Percentiles rank a stretch among this genome's conserved stretches.
Conservation (phyloP, 1,139 yeast species). For the Geotrichum carabidarum region DNA sequence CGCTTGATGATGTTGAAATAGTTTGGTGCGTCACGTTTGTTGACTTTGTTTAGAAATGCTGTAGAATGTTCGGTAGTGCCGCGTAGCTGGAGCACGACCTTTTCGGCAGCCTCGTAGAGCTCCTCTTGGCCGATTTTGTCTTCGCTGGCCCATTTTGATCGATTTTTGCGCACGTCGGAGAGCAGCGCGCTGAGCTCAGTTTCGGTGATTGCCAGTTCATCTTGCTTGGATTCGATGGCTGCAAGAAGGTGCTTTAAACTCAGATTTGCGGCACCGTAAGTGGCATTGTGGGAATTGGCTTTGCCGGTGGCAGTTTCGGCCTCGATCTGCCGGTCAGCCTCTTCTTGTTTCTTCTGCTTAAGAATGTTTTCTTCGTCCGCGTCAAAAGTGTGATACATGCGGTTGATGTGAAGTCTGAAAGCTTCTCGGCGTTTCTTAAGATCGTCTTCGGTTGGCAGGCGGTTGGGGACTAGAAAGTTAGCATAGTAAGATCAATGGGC, state of each 20-base stretch:
- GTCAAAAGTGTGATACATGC: slow-evolving; percentile 76
- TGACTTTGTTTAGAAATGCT: slow-evolving; percentile 88
- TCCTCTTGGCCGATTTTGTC: slow-evolving; percentile 96
- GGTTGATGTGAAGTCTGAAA: slow-evolving; percentile 21
- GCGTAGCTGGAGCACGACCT: slow-evolving; percentile 82
- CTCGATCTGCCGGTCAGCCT: slow-evolving; percentile 69
- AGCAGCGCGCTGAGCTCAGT: slow-evolving; percentile 77
- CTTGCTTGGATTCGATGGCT: slow-evolving; percentile 73
- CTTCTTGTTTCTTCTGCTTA: slow-evolving; percentile 72
- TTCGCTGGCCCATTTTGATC: slow-evolving; percentile 96
- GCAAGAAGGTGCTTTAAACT: slow-evolving; percentile 76
- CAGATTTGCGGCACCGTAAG: slow-evolving; percentile 73
- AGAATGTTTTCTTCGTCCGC: slow-evolving; percentile 72
- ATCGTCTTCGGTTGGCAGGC: slow-evolving; percentile 23
- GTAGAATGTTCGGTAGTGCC: slow-evolving; percentile 95
- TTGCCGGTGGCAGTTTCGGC: slow-evolving; percentile 28
- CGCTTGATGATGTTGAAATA: slow-evolving; percentile 82
- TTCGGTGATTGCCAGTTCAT: slow-evolving; percentile 70
- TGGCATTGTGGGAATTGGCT: slow-evolving; percentile 38
- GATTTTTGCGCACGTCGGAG: slow-evolving; percentile 86
- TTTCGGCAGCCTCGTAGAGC: slow-evolving; percentile 93
- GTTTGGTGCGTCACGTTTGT: slow-evolving; percentile 95
- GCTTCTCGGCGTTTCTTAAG: slow-evolving; percentile 22
- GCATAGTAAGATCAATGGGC: slow-evolving; percentile 8
- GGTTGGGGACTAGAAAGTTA: slow-evolving; percentile 17